Base-by-base conservation (phyloP, 2,329 filamentous ascomycete species). In the Neofusicoccum umdonicola region DNA sequence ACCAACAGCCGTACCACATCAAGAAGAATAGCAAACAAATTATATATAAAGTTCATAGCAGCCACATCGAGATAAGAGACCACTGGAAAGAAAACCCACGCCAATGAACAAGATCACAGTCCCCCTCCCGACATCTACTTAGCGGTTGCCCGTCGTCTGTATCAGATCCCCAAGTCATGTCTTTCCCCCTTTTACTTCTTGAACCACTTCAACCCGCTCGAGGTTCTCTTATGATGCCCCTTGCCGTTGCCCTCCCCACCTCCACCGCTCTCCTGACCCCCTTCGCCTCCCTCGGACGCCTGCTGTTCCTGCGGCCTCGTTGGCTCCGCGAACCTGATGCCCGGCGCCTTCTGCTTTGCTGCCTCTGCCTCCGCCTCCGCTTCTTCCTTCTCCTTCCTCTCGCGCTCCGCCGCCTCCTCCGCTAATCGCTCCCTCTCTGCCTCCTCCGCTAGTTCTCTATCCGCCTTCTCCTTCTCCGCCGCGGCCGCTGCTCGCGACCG, bases 271-370 rank as follows among this genome's bases (percentile, higher is more conserved):
- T 37, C 17, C 11, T 57, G 37, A 6, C 13, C 37, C 11, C 37
- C 37, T 15, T 39, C 37, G 3, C 37, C 37, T 11, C 37, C 37
- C 1, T 39, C 37, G 8, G 37, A 39, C 37, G 37, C 51, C 15
- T 64, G 41, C 39, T 47, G 17, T 31, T 34, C 39, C n/a, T 37
- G 51, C 22, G 62, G 63, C 3, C 45, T 37, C 11, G 52, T 45
- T 4, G 63, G 63, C 39, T 65, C 63, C n/a, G 67, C 67, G 51
- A 69, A 68, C 15, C 66, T 64, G 45, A 68, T 68, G 51, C 64
- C 65, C 17, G 61, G 60, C 11, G 39, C 35, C 35, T 54, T 54
- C 42, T 27, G 31, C n/a, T 47, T 44, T 39, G 39, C 54, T 4
- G 22, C 51, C 9, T 64, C 47, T 2, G 51, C 31, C 15, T 56